A percentile compares a stretch with the other conserved stretches of the same genome.
phyloP scores from a whole-genome alignment of 768 basidiomycete species.

The Pleurotus platypus region DNA sequence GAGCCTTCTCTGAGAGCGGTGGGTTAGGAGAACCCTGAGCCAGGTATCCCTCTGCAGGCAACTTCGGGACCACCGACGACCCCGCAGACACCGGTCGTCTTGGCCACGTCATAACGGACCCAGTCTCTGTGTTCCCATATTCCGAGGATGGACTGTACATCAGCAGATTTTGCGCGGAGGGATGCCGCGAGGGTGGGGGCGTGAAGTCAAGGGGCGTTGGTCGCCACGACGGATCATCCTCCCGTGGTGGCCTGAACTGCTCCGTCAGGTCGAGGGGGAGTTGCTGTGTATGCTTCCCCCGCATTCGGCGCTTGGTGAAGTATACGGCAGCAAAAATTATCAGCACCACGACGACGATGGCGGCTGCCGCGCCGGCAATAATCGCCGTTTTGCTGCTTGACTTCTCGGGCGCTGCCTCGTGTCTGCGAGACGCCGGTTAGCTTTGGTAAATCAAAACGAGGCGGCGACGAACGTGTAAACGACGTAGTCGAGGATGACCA shows the following conservation, averaged over 20 bases:
- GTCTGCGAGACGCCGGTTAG: neutral
- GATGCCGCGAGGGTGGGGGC: neutral
- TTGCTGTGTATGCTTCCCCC: neutral
- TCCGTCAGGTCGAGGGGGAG: neutral
- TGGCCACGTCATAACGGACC: neutral
- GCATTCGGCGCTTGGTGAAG: neutral
- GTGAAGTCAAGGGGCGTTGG: neutral
- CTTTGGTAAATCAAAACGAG: too few relatives aligned
- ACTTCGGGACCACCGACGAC: neutral
- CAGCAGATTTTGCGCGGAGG: neutral
- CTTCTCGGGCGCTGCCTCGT: neutral
- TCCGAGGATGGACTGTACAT: neutral
- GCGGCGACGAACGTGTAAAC: slow-evolving; percentile 4
- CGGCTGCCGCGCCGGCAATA: neutral
- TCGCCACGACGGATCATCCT: neutral
- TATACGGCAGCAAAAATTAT: neutral
- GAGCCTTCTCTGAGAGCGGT: neutral
- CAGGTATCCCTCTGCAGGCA: neutral
- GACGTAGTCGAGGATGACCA: slow-evolving; percentile 6
- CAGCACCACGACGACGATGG: neutral
- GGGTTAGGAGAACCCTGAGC: neutral
- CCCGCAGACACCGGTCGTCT: neutral
- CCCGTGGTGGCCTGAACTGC: neutral
- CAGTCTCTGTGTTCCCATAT: neutral
- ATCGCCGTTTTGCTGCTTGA: neutral